A percentile compares a stretch with the other conserved stretches of the same genome.
These are phyloP conservation scores for Picocystis salinarum DNA, from an alignment of 139 green algal species.

Conservation along the genomic window DNA sequence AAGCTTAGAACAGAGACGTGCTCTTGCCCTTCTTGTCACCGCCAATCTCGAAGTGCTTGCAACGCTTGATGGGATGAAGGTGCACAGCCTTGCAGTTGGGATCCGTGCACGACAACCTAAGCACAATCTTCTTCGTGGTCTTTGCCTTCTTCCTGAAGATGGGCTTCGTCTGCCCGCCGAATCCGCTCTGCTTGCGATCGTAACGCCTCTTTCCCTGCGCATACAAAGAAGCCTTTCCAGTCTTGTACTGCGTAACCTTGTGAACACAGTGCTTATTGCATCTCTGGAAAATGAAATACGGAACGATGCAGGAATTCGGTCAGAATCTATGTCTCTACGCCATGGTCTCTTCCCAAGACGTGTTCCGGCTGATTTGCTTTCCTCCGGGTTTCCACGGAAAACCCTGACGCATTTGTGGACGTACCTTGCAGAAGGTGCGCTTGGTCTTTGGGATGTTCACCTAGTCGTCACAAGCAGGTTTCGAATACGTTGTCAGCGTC, in stretches of 20 bases:
- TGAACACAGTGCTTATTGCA: conserved; percentile 93
- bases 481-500: too few relatives aligned
- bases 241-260: conserved; percentile 99
- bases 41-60: conserved; percentile 99
- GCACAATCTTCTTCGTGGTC: conserved; percentile 99
- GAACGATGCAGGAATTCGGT: too few relatives aligned
- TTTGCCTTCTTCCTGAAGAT: conserved; percentile 99
- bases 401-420: too few relatives aligned
- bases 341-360: too few relatives aligned
- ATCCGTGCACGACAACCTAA: conserved; percentile 78
- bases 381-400: too few relatives aligned
- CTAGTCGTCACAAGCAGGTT: conserved; percentile 33
- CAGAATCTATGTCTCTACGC: too few relatives aligned
- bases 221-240: conserved; percentile 93
- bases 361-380: too few relatives aligned
- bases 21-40: conserved; percentile 86
- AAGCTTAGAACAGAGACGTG: too few relatives aligned
- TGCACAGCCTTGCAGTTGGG: conserved; percentile 84
- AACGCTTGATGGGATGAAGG: conserved; percentile 95
- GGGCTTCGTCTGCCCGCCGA: conserved; percentile 97
- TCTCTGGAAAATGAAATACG: too few relatives aligned
- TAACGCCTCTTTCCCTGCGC: conserved; percentile 97
- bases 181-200: conserved; percentile 95
- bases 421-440: conserved; percentile 93
- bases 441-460: conserved; percentile 99